Conservation (phyloP, 2,329 filamentous ascomycete genomes). For the Fusarium mundagurra region DNA sequence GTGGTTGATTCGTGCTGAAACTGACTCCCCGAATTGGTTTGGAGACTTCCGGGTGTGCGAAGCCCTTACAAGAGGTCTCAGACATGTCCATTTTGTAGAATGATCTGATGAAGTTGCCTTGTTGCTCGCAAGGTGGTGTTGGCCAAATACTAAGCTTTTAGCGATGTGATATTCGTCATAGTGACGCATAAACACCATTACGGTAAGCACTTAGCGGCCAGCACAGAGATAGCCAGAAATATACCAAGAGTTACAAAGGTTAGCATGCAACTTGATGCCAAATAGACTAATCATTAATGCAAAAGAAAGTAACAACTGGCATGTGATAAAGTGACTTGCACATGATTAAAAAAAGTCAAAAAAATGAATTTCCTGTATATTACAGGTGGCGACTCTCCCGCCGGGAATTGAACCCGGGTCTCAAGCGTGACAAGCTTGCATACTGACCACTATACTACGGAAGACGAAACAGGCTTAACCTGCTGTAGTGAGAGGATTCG, state of each 20-base stretch:
- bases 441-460: slow-evolving; percentile 23
- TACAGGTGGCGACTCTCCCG: slow-evolving; percentile 19
- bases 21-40: not conserved
- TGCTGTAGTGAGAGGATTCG: slow-evolving; percentile 9
- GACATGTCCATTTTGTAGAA: not conserved
- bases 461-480: not conserved
- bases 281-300: accelerated
- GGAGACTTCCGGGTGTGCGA: not conserved
- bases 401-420: slow-evolving; percentile 23
- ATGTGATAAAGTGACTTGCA: not conserved
- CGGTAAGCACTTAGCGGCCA: too few species aligned
- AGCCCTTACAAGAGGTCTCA: too few species aligned
- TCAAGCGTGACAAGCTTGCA: slow-evolving; percentile 23
- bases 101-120: not conserved
- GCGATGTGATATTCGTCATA: not conserved
- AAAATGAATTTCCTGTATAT: not conserved
- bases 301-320: not conserved
- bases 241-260: accelerated
- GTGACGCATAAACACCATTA: not conserved
- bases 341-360: accelerated
- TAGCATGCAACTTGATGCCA: too few species aligned
- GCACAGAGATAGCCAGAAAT: not conserved
- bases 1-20: not conserved
- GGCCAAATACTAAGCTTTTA: accelerated
- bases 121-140: accelerated